A percentile compares a stretch with the other conserved stretches of the same genome.
phyloP scores from a whole-genome alignment of 2,329 filamentous ascomycete species.

The Calonectria fujianensis region DNA sequence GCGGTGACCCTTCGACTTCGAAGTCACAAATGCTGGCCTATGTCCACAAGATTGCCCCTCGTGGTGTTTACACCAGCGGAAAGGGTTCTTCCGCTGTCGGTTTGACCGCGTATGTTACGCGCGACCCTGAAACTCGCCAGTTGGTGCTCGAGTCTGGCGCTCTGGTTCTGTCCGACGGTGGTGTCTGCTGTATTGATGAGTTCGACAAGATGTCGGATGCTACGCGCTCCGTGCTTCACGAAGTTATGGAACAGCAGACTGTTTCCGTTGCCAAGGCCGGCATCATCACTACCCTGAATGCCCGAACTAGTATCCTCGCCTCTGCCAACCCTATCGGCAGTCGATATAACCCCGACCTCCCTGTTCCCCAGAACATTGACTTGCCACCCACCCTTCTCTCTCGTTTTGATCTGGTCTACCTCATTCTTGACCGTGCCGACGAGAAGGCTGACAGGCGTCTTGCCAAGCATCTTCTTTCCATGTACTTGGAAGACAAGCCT shows the following conservation, averaged over 20 bases:
- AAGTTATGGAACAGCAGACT: conserved; percentile 93
- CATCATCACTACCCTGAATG: conserved; percentile 97
- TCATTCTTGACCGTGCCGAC: conserved; percentile 95
- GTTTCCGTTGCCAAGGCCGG: conserved; percentile 92
- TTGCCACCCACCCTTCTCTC: conserved; percentile 95
- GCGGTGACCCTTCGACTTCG: conserved; percentile 95
- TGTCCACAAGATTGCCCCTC: conserved; percentile 97
- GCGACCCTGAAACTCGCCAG: conserved; percentile 86
- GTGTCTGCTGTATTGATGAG: conserved; percentile 90
- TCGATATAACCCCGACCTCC: conserved; percentile 96
- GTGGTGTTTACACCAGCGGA: conserved; percentile 87
- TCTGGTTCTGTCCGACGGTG: conserved; percentile 86
- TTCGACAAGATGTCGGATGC: conserved; percentile 91
- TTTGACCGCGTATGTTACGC: conserved; percentile 87
- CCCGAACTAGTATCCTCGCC: conserved; percentile 94
- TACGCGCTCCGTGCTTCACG: conserved; percentile 87
- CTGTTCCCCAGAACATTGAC: conserved; percentile 98
- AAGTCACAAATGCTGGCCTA: conserved; percentile 97
- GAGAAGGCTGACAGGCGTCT: conserved; percentile 91
- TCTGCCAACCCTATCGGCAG: conserved; percentile 98
- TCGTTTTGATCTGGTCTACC: conserved; percentile 96
- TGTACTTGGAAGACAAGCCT: conserved; percentile 97
- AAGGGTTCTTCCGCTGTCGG: conserved; percentile 88
- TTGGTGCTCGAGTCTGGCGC: conserved; percentile 88
- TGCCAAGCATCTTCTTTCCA: conserved; percentile 93